phyloP scores from a whole-genome alignment of 2,329 filamentous ascomycete genomes.

The Xylariomycetidae sp. region DNA sequence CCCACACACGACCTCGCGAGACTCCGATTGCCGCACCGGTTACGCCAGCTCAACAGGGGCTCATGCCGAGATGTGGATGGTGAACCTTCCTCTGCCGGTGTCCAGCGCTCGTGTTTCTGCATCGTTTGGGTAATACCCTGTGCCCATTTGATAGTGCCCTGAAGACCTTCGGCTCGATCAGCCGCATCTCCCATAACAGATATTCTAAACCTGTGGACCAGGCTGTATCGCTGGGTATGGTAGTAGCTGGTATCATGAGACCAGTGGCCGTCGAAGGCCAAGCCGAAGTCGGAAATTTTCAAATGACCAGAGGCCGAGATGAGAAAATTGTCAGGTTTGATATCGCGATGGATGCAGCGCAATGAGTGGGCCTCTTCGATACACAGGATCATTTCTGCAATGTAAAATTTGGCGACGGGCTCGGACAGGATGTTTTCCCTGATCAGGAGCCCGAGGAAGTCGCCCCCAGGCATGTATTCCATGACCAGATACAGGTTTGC shows the following conservation, averaged over 20 bases:
- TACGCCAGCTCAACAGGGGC: slow-evolving; percentile 64
- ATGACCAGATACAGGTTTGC: slow-evolving; percentile 87
- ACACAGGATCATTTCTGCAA: slow-evolving; percentile 93
- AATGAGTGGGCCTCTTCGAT: slow-evolving; percentile 88
- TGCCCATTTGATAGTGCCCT: slow-evolving; percentile 33
- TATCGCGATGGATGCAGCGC: slow-evolving; percentile 87
- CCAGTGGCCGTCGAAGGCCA: slow-evolving; percentile 95
- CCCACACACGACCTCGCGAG: slow-evolving; percentile 84
- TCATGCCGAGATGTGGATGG: slow-evolving; percentile 29
- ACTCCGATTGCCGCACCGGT: slow-evolving; percentile 62
- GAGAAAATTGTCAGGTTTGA: slow-evolving; percentile 97
- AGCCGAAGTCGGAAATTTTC: slow-evolving; percentile 93
- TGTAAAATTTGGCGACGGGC: slow-evolving; percentile 74
- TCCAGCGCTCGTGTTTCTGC: slow-evolving; percentile 34
- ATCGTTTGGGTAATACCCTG: slow-evolving; percentile 33
- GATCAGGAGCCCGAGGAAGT: slow-evolving; percentile 84
- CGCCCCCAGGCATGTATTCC: slow-evolving; percentile 97
- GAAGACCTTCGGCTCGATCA: slow-evolving; percentile 46
- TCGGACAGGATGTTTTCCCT: slow-evolving; percentile 81
- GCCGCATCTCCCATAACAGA: slow-evolving; percentile 67
- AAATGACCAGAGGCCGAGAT: slow-evolving; percentile 84
- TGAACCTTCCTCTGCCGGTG: slow-evolving; percentile 23
- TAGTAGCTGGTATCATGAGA: slow-evolving; percentile 85
- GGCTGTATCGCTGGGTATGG: slow-evolving; percentile 72
- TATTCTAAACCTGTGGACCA: slow-evolving; percentile 74